Evolutionary conservation across 169 alveolate genomes (phyloP), one percentile per base, ranked within the genome.

Genomic region (Pseudocohnilembus persalinus): DNA sequence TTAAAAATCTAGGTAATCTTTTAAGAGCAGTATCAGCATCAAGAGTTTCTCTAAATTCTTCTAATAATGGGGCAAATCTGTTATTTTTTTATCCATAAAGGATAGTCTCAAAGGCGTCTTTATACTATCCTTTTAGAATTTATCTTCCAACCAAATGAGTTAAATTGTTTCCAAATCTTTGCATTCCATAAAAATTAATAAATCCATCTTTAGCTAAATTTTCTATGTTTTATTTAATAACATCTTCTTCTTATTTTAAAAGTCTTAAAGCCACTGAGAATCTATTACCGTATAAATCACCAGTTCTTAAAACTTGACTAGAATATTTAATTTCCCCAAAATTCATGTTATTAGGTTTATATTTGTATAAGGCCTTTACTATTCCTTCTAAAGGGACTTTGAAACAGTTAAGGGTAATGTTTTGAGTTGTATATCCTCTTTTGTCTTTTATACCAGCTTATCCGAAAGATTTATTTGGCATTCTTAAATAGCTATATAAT

Each of bases 151-250:
- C 77, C 32, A 64, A 76, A 83, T 73, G 76, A 85, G 83, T 84
- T 75, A 28, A 83, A 84, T 64, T 85, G 82, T 77, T 89, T n/a
- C 98, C 98, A 84, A 95, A 95, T 81, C 98, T 85, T 87, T 95
- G 91, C 95, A 93, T 88, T 27, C 98, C 98, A 89, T 93, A 95
- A 86, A 93, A 95, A 88, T 95, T 95, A 20, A 95, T 87, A 82
- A 95, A 95, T 28, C 98, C 98, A 75, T 93, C 89, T 49, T 75
- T 73, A 81, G 89, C 90, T 68, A 95, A 31, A 29, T 84, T 84
- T 82, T 92, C 90, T 28, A 94, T 84, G 31, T 93, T 93, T 84
- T 88, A 35, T 31, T 88, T 83, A 68, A 93, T 87, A 49, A 91
- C 92, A 31, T 78, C 87, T 88, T 89, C 88, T 27, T 87, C 73